These are phyloP conservation scores for Vaccinium macrocarpon DNA, from an alignment of 148 eudicot genomes.

Conservation along the genomic window DNA sequence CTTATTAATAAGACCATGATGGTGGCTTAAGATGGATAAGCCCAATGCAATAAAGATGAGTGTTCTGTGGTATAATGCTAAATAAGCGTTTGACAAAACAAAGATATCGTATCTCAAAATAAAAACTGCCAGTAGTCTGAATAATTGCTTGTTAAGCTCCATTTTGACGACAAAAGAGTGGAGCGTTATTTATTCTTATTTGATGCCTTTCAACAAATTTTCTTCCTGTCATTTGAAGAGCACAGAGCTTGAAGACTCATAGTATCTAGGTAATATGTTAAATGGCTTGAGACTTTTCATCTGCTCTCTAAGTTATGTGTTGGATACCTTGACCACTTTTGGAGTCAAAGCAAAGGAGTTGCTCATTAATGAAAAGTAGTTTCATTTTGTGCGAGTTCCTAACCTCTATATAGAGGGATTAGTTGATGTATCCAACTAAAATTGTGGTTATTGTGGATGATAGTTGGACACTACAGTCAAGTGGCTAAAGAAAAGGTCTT, in stretches of 20 bases:
- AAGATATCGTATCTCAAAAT: background rate
- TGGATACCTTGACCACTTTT: background rate
- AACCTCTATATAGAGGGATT: background rate
- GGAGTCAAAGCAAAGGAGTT: background rate
- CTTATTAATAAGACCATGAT: background rate
- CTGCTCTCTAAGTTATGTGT: background rate
- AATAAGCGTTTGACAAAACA: background rate
- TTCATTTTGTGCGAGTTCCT: background rate
- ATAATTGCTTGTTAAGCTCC: background rate
- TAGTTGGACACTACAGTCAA: background rate
- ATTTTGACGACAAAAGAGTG: background rate
- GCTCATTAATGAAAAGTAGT: background rate
- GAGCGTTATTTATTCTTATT: background rate
- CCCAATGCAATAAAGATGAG: background rate
- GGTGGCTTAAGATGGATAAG: background rate
- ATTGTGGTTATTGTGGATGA: background rate
- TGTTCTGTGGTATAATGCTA: background rate
- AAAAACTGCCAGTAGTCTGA: background rate
- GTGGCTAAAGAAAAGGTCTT: background rate
- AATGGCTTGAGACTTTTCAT: background rate
- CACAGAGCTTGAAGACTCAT: background rate
- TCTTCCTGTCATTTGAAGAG: background rate
- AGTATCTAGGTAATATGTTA: background rate
- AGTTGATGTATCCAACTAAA: background rate
- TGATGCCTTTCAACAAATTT: background rate